Evolutionary conservation across 1,139 yeast species (phyloP).

Genomic region (Zhuliangozyma blackwelliae): DNA sequence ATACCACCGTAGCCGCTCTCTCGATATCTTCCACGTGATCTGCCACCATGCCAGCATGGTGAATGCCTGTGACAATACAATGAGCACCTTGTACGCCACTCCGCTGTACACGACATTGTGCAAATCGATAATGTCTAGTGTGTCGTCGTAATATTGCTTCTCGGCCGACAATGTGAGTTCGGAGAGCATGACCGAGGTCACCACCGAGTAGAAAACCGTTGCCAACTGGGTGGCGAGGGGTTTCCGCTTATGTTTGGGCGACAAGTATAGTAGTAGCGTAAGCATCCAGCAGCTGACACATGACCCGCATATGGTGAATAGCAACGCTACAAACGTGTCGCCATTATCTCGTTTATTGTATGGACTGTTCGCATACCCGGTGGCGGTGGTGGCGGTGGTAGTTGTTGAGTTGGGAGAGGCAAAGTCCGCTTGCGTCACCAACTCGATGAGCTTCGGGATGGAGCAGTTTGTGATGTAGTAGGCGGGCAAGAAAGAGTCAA

Average conservation of each 20-base stretch:
- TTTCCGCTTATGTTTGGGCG: slow-evolving; percentile 43
- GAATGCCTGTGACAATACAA: slow-evolving; percentile 29
- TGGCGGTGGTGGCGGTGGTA: background rate
- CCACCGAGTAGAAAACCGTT: slow-evolving; percentile 41
- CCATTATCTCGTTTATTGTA: slow-evolving; percentile 33
- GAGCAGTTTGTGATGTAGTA: slow-evolving; percentile 43
- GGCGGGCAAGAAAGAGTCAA: slow-evolving; percentile 29
- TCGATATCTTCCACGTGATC: slow-evolving; percentile 23
- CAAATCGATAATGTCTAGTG: slow-evolving; percentile 33
- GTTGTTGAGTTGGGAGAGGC: background rate
- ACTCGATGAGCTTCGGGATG: slow-evolving; percentile 8
- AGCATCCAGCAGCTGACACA: slow-evolving; percentile 55
- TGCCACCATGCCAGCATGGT: slow-evolving; percentile 41
- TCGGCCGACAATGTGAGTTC: slow-evolving; percentile 31
- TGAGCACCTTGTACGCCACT: slow-evolving; percentile 24
- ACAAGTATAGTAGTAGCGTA: slow-evolving; percentile 39
- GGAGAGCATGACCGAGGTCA: slow-evolving; percentile 38
- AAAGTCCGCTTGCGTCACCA: slow-evolving; percentile 5
- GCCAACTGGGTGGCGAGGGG: slow-evolving; percentile 45
- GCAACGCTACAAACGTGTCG: slow-evolving; percentile 41
- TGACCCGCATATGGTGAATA: slow-evolving; percentile 38
- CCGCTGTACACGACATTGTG: slow-evolving; percentile 26
- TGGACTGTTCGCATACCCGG: slow-evolving; percentile 9
- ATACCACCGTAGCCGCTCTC: slow-evolving; percentile 16
- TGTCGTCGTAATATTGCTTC: slow-evolving; percentile 33